Conservation (phyloP, 805 yeast species). For the Yamadazyma sp. region DNA sequence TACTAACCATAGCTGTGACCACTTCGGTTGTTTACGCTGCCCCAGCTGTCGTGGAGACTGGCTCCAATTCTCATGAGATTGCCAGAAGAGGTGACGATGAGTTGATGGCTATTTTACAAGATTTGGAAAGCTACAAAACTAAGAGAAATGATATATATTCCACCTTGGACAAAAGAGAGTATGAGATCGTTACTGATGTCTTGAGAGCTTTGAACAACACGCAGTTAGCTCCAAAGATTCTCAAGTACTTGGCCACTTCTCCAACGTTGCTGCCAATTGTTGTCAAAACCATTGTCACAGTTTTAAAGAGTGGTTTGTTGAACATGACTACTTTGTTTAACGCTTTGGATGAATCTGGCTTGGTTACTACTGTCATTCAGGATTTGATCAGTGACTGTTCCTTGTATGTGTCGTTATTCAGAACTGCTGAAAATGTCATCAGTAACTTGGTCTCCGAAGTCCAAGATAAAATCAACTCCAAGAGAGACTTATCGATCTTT, state of each 20-base stretch:
- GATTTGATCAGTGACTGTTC: slow-evolving; percentile 39
- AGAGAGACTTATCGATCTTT: slow-evolving; percentile 15
- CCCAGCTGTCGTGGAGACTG: slow-evolving; percentile 13
- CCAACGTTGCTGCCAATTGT: slow-evolving; percentile 22
- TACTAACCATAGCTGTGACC: slow-evolving; percentile 12
- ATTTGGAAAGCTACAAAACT: slow-evolving; percentile 23
- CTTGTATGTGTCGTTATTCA: slow-evolving; percentile 35
- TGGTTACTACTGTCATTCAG: slow-evolving; percentile 33
- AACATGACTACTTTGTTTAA: slow-evolving; percentile 32
- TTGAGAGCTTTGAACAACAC: slow-evolving; percentile 38
- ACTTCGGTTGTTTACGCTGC: slow-evolving; percentile 15
- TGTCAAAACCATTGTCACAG: slow-evolving; percentile 26
- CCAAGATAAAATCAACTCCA: slow-evolving; percentile 23
- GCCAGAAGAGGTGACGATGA: slow-evolving; percentile 17
- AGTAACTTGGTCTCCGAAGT: slow-evolving; percentile 26
- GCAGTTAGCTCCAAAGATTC: slow-evolving; percentile 33
- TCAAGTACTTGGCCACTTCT: slow-evolving; percentile 31
- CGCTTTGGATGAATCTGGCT: slow-evolving; percentile 38
- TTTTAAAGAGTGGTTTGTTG: slow-evolving; percentile 33
- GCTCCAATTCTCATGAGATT: slow-evolving; percentile 15
- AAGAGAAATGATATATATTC: slow-evolving; percentile 31
- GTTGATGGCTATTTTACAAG: slow-evolving; percentile 20
- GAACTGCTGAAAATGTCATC: slow-evolving; percentile 29
- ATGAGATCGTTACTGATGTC: slow-evolving; percentile 39
- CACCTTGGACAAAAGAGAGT: slow-evolving; percentile 36